phyloP scores from a whole-genome alignment of 2,329 filamentous ascomycete species.

The Polychaeton citri region DNA sequence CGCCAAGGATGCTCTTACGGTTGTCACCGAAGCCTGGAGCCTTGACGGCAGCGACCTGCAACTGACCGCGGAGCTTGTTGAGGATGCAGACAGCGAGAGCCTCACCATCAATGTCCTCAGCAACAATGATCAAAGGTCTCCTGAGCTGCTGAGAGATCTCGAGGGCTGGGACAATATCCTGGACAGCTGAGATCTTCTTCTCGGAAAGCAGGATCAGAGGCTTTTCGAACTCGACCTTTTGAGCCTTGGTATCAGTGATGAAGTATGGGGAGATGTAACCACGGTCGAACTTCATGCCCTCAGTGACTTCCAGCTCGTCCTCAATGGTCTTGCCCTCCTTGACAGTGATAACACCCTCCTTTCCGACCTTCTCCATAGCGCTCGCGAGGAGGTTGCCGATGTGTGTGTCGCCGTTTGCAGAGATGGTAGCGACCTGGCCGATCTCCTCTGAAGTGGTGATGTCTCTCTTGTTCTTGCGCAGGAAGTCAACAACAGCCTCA shows the following conservation, averaged over 20 bases:
- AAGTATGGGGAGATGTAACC: conserved; percentile 98
- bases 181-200: conserved; percentile 99
- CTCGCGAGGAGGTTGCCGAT: conserved; percentile 92
- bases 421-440: conserved; percentile 95
- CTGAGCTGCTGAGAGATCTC: conserved; percentile 93
- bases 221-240: conserved; percentile 99
- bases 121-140: conserved; percentile 93
- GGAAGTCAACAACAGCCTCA: conserved; percentile 83
- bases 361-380: conserved; percentile 99
- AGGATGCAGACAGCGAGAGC: conserved; percentile 97
- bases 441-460: conserved; percentile 97
- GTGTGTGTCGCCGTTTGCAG: conserved; percentile 90
- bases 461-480: conserved; percentile 92
- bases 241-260: conserved; percentile 96
- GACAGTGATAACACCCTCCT: conserved; percentile 99
- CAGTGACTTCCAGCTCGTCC: conserved; percentile 96
- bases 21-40: conserved; percentile 98
- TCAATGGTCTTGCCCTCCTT: conserved; percentile 99
- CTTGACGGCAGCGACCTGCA: conserved; percentile 97
- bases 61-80: conserved; percentile 99
- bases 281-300: conserved; percentile 99
- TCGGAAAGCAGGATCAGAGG: conserved; percentile 95
- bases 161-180: conserved; percentile 96
- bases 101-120: conserved; percentile 97
- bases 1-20: conserved; percentile 98